A percentile compares a stretch with the other conserved stretches of the same genome.
Conservation (phyloP, 2,329 filamentous ascomycete species). For the Blastomyces emzantsi region DNA sequence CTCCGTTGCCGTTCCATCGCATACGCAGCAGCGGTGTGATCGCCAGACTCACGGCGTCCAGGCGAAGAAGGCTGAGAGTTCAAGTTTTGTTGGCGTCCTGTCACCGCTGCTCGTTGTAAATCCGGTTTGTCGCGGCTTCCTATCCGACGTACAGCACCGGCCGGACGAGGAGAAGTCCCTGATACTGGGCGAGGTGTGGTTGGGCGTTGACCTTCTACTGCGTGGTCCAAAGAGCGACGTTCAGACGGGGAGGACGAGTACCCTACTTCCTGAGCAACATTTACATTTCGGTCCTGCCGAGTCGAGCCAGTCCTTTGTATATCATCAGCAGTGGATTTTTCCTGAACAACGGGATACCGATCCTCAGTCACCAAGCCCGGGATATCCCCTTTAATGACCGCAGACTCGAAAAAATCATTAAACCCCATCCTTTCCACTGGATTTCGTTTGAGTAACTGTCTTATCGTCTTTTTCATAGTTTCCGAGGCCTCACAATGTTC, state of each 20-base stretch:
- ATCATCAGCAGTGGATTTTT: constrained; percentile 14
- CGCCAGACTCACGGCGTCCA: constrained; percentile 31
- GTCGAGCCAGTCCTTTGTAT: constrained; percentile 5
- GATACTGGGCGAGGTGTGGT: constrained; percentile 24
- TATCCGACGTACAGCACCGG: constrained; percentile 26
- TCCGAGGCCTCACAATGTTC: constrained; percentile 61
- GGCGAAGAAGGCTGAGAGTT: constrained; percentile 34
- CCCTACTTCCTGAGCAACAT: constrained; percentile 25
- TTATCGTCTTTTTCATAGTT: constrained; percentile 72
- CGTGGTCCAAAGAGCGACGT: background rate
- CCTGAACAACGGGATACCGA: constrained; percentile 17
- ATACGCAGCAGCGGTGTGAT: constrained; percentile 28
- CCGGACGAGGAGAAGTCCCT: constrained; percentile 22
- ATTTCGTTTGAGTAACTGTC: constrained; percentile 71
- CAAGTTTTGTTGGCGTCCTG: constrained; percentile 27
- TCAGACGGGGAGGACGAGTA: constrained; percentile 6
- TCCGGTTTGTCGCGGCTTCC: constrained; percentile 30
- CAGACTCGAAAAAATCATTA: constrained; percentile 70
- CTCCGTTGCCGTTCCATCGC: constrained; percentile 56
- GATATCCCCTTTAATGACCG: constrained; percentile 64
- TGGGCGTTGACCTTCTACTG: constrained; percentile 30
- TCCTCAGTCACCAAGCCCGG: constrained; percentile 76
- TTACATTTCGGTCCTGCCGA: constrained; percentile 11
- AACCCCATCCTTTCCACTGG: constrained; percentile 81
- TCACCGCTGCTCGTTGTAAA: constrained; percentile 20